These are phyloP conservation scores for Parastagonospora avenae DNA, from an alignment of 2,329 filamentous ascomycete species.

Conservation along the genomic window DNA sequence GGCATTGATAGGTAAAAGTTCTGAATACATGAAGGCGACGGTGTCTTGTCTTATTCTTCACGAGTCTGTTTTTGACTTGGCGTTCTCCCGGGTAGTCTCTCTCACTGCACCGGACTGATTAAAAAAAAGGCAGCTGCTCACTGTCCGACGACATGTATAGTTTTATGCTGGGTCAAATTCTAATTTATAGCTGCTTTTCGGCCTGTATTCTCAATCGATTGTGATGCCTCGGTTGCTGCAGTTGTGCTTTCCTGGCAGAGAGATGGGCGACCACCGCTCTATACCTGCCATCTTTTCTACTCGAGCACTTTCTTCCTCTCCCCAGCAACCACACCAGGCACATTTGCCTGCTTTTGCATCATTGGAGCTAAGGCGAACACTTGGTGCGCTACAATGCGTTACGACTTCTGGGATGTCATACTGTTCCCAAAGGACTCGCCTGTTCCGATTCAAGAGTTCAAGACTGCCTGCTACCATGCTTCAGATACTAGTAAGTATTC, in stretches of 20 bases:
- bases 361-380: conserved; percentile 20
- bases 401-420: conserved; percentile 84
- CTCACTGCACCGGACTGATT: too few relatives aligned
- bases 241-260: conserved; percentile 10
- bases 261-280: too few relatives aligned
- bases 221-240: neutral
- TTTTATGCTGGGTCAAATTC: too few relatives aligned
- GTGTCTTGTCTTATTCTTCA: neutral
- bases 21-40: neutral
- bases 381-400: conserved; percentile 68
- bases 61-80: too few relatives aligned
- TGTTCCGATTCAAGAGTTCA: conserved; percentile 80
- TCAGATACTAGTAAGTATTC: conserved; percentile 48
- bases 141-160: too few relatives aligned
- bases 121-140: too few relatives aligned
- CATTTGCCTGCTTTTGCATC: conserved; percentile 20
- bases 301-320: conserved; percentile 5
- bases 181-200: too few relatives aligned
- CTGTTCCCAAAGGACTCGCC: conserved; percentile 72
- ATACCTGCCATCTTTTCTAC: too few relatives aligned
- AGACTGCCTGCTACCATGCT: conserved; percentile 74
- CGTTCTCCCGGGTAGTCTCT: too few relatives aligned
- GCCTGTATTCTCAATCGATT: too few relatives aligned
- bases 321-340: conserved; percentile 4
- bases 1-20: neutral